phyloP scores from a whole-genome alignment of 2,329 filamentous ascomycete species.

The Hymenoscyphus linearis region DNA sequence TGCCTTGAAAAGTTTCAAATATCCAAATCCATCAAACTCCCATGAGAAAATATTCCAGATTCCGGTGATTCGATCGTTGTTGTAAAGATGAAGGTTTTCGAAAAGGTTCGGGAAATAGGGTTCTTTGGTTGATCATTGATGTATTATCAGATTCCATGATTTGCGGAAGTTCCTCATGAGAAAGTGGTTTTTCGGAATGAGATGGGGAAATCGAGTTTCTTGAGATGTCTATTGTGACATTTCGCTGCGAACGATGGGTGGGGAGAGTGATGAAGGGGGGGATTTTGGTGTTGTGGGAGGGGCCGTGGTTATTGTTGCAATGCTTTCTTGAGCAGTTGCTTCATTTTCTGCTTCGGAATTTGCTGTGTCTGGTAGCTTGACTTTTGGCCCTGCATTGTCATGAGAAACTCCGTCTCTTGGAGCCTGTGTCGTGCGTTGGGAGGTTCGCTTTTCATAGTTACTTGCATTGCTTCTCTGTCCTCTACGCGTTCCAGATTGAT shows the following conservation, averaged over 20 bases:
- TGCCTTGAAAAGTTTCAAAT: not conserved
- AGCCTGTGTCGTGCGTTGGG: not conserved
- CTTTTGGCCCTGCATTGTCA: not conserved
- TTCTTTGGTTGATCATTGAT: not conserved
- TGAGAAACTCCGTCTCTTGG: not conserved
- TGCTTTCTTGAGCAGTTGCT: not conserved
- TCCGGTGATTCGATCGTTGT: not conserved
- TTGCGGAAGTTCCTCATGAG: not conserved
- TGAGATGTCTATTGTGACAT: not conserved
- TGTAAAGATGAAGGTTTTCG: not conserved
- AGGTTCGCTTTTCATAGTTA: not conserved
- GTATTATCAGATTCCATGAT: not conserved
- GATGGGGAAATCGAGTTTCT: not conserved
- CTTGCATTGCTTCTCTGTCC: not conserved
- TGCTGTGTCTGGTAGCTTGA: not conserved
- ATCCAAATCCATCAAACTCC: not conserved
- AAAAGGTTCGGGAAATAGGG: not conserved
- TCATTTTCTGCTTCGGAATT: not conserved
- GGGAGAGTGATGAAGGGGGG: not conserved
- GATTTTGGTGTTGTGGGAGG: not conserved
- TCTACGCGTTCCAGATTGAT: too few species aligned
- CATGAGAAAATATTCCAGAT: not conserved
- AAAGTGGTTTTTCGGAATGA: not conserved
- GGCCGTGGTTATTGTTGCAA: not conserved
- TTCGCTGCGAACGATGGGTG: not conserved